Evolutionary conservation across 2,329 filamentous ascomycete genomes (phyloP).

Genomic region (Calonectria naviculata): DNA sequence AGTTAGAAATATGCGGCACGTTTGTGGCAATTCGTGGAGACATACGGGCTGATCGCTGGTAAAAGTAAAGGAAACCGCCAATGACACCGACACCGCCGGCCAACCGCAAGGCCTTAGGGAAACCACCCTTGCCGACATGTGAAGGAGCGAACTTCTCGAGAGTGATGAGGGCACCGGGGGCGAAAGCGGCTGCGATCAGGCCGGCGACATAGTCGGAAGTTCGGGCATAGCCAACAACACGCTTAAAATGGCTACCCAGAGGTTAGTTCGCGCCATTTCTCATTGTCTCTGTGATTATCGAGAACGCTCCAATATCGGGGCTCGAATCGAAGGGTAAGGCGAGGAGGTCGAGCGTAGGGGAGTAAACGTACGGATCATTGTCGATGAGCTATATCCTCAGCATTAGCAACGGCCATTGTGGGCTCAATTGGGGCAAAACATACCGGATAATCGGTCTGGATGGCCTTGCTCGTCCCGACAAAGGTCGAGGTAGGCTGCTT

Average conservation of each 20-base stretch:
- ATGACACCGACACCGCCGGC: conserved; percentile 76
- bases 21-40: conserved; percentile 4
- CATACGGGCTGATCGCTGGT: conserved; percentile 86
- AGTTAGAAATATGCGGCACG: background rate
- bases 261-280: conserved; percentile 43
- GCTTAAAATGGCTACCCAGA: conserved; percentile 81
- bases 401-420: conserved; percentile 34
- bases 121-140: conserved; percentile 83
- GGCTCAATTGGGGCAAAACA: conserved; percentile 48
- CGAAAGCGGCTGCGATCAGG: conserved; percentile 73
- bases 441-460: conserved; percentile 89
- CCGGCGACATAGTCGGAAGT: conserved; percentile 84
- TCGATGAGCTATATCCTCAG: conserved; percentile 84
- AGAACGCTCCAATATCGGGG: background rate
- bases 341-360: background rate
- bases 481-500: conserved; percentile 50
- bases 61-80: conserved; percentile 87
- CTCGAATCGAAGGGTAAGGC: conserved; percentile 12
- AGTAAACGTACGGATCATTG: conserved; percentile 90
- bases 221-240: conserved; percentile 89
- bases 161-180: conserved; percentile 78
- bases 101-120: conserved; percentile 85
- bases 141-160: conserved; percentile 91
- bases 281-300: background rate
- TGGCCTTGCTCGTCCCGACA: conserved; percentile 72